Base-by-base conservation (phyloP, 2,329 filamentous ascomycete species). In the Setomelanomma holmii region DNA sequence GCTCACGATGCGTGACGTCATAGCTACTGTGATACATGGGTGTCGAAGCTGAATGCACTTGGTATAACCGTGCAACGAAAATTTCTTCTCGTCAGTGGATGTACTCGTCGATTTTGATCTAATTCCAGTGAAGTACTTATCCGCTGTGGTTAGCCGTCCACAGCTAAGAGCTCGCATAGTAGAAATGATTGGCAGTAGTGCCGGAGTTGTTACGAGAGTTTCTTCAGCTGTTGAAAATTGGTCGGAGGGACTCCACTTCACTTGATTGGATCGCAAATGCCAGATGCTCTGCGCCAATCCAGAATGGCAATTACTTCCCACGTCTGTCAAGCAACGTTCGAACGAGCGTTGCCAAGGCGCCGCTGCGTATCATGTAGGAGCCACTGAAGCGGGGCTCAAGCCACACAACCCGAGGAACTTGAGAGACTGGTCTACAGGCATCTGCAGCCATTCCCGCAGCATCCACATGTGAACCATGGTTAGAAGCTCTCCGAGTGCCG, bases 261-360 rank as follows among this genome's bases (percentile, higher is more conserved):
- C 14, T 8, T 30, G 10, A 30, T 30, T 30, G 27, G 27, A 30
- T 6, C 5, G 14, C 5, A 8, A 30, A 30, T 30, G 10, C 3
- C 27, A 10, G 5, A 30, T 14, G 2, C 27, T 10, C 2, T 30
- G n/a, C n/a, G n/a, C n/a, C 17, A 33, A 19, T 21, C 34, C 14
- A 38, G 17, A 45, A 17, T 24, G 19, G 20, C 17, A 16, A n/a
- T 14, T 16, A 45, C 17, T 24, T 45, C n/a, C 40, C 40, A 17
- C 30, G 27, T 42, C 5, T 42, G 40, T 42, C n/a, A 42, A 27
- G 23, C 22, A 42, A 20, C 27, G 24, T 23, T 20, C 41, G 14
- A 38, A 36, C 33, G 20, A 36, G 33, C 43, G 33, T 27, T 45
- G 33, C 43, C 43, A 45, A 51, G 40, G 44, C 34, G 36, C 22